Evolutionary conservation across 371 early-diverging fungal genomes (phyloP).

Genomic region (Umbelopsis sp.): DNA sequence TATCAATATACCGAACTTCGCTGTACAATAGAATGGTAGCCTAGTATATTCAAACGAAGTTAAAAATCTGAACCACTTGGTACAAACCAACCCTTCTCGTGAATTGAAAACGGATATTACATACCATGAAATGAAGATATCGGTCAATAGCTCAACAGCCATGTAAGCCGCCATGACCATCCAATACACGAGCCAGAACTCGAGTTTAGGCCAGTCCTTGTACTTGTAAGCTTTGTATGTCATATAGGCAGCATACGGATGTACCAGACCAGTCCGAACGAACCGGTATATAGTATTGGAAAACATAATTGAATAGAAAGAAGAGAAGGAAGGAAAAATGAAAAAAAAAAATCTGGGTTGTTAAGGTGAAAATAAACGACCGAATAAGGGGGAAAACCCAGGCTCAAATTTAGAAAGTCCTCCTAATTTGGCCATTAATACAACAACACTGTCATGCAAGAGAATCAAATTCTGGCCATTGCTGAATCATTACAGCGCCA

Average conservation of each 20-base stretch:
- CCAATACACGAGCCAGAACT: conserved; percentile 36
- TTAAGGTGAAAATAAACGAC: not conserved
- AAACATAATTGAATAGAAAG: not conserved
- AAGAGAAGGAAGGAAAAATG: not conserved
- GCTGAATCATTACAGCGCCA: conserved; percentile 18
- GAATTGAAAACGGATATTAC: not conserved
- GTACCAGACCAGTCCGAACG: conserved; percentile 8
- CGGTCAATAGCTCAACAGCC: conserved; percentile 25
- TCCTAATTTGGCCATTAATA: not conserved
- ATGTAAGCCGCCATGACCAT: conserved; percentile 32
- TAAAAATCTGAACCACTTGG: no score
- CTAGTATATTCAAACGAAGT: conserved; percentile 8
- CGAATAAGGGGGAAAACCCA: not conserved
- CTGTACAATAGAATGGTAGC: conserved; percentile 32
- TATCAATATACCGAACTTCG: conserved; percentile 26
- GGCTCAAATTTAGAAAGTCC: no score
- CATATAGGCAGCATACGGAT: conserved; percentile 33
- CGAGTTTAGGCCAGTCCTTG: conserved; percentile 21
- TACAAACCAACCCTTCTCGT: not conserved
- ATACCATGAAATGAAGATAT: conserved; percentile 34
- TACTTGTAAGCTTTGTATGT: conserved; percentile 38
- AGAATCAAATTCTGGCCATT: conserved; percentile 24
- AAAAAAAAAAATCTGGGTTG: not conserved
- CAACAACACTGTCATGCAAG: conserved; percentile 16
- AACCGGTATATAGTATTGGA: not conserved